These are phyloP conservation scores for Paramyrothecium roridum DNA, from an alignment of 2,329 filamentous ascomycete species.

Conservation along the genomic window DNA sequence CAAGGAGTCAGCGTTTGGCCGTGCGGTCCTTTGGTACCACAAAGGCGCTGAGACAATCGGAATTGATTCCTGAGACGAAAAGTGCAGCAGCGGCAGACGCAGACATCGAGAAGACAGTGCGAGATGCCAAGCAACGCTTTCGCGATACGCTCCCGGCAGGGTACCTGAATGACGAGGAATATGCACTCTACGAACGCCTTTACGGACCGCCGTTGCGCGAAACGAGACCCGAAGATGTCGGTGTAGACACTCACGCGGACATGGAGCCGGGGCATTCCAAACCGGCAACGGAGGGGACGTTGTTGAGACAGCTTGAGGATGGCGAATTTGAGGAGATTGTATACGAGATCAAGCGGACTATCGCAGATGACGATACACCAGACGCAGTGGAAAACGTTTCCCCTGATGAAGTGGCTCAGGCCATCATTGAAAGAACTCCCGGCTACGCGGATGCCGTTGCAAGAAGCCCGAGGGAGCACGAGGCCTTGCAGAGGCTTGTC, in stretches of 20 bases:
- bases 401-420: slow-evolving; percentile 15
- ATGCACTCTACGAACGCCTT: slow-evolving; percentile 71
- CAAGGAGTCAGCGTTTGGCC: background rate
- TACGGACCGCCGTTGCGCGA: slow-evolving; percentile 73
- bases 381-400: slow-evolving; percentile 5
- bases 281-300: slow-evolving; percentile 31
- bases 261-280: slow-evolving; percentile 21
- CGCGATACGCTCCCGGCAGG: slow-evolving; percentile 73
- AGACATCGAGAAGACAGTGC: slow-evolving; percentile 61
- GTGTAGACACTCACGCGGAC: slow-evolving; percentile 37
- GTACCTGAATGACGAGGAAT: slow-evolving; percentile 68
- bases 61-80: background rate
- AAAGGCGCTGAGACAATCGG: background rate
- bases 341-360: slow-evolving; percentile 28
- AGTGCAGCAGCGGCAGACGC: background rate
- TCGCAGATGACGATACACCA: slow-evolving; percentile 4
- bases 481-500: slow-evolving; percentile 51
- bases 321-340: slow-evolving; percentile 62
- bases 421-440: slow-evolving; percentile 19
- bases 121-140: slow-evolving; percentile 70
- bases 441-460: slow-evolving; percentile 46
- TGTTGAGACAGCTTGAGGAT: slow-evolving; percentile 53
- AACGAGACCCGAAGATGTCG: slow-evolving; percentile 58
- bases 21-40: background rate
- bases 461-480: slow-evolving; percentile 53